phyloP scores from a whole-genome alignment of 495 filamentous ascomycete genomes.

The Lophium mytilinum region DNA sequence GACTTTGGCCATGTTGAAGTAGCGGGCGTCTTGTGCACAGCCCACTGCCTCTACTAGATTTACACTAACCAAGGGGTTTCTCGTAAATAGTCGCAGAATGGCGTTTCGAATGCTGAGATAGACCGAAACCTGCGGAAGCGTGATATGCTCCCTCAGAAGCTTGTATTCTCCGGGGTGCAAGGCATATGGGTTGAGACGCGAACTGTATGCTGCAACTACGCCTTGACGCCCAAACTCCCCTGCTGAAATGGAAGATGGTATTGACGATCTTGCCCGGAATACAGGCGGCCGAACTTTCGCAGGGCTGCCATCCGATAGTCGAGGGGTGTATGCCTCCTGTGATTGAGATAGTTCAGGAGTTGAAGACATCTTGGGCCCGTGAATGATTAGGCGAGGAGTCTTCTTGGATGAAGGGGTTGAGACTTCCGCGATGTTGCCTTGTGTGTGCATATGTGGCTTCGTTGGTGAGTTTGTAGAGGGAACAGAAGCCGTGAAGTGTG shows the following conservation, averaged over 20 bases:
- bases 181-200: conserved; percentile 80
- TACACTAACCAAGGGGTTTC: conserved; percentile 82
- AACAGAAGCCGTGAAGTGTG: too few relatives aligned
- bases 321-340: conserved; percentile 2
- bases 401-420: neutral
- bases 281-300: conserved; percentile 5
- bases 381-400: neutral
- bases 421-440: neutral
- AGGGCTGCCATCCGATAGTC: neutral
- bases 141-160: conserved; percentile 71
- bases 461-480: neutral
- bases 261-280: conserved; percentile 42
- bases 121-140: conserved; percentile 81
- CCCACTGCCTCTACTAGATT: conserved; percentile 83
- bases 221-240: conserved; percentile 80
- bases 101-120: conserved; percentile 97
- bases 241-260: conserved; percentile 63
- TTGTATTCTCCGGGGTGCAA: conserved; percentile 80
- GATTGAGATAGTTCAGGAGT: conserved; percentile 19
- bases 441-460: neutral
- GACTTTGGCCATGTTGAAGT: conserved; percentile 80
- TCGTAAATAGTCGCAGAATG: conserved; percentile 82
- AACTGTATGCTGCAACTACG: conserved; percentile 78
- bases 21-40: conserved; percentile 83
- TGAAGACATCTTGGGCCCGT: neutral